Base-by-base conservation (phyloP, 129 eudicot genomes). In the Scalesia atractyloides region DNA sequence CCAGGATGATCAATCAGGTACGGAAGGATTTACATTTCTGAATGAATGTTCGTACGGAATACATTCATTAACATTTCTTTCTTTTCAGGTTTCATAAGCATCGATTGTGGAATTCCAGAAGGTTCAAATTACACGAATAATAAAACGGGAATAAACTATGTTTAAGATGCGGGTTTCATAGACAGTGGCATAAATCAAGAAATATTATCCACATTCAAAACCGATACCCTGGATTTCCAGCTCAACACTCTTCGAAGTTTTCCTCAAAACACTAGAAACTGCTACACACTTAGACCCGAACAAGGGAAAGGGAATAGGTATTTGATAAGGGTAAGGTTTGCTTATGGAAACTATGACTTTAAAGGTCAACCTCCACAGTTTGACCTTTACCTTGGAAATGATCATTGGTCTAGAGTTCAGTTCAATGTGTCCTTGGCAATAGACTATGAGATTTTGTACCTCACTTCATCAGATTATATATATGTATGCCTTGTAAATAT, bases 271-370 rank as follows among this genome's bases (percentile, higher is more conserved):
- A 75, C 62, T 18, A 72, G 85, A 66, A 81, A 81, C 72, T 86
- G 92, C 43, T 86, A 84, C 73, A 81, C 80, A 14, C 76, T 86
- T 3, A 75, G 19, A 43, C 79, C 91, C 16, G 4, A 59, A 16
- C 44, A 47, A 15, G 84, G 82, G 24, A 84, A 84, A 72, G 82
- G 79, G 2, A 68, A 47, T 14, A 68, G 39, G 41, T 83, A 61
- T 47, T 19, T 81, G 52, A 72, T 84, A 49, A 52, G 88, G 36
- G 84, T 84, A 0, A 62, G 61, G 14, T 86, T 86, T 58, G 15
- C 64, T 69, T 84, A 86, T 1, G 88, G 92, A 20, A 81, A 86
- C 57, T 86, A 86, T 58, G 86, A 84, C 43, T 18, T 43, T 10
- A 54, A 37, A 17, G 64, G 64, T 48, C 77, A 69, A 61, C 16